A percentile compares a stretch with the other conserved stretches of the same genome.
Conservation (phyloP, 164 flowering plant species). For the Annona cherimola region DNA sequence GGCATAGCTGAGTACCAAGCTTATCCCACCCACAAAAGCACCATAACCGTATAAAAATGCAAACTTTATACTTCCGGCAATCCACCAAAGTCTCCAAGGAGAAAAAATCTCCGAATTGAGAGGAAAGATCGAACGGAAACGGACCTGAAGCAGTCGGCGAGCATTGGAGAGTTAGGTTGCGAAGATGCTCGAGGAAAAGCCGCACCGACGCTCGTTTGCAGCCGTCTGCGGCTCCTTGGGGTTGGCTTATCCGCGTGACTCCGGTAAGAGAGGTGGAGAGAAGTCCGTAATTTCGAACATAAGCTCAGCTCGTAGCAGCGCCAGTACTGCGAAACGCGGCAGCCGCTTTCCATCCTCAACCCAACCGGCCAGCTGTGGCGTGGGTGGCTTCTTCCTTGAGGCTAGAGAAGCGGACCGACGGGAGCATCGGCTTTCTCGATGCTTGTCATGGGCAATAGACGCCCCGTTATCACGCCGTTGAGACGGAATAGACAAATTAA, state of each 20-base stretch:
- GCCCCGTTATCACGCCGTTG: no score
- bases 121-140: not conserved
- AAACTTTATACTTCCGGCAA: no score
- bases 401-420: no score
- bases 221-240: not conserved
- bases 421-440: no score
- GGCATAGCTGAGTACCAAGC: not conserved
- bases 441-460: no score
- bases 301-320: conserved; percentile 4
- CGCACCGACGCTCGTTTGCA: not conserved
- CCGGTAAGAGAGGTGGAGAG: not conserved
- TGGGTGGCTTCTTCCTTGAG: not conserved
- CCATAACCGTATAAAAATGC: not conserved
- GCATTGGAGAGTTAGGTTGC: not conserved
- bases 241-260: not conserved
- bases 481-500: no score
- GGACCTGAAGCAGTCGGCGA: conserved; percentile 5
- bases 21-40: not conserved
- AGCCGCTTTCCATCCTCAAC: conserved; percentile 10
- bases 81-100: no score
- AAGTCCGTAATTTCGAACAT: not conserved
- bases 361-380: not conserved
- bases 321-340: conserved; percentile 2
- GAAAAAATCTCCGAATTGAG: not conserved
- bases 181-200: not conserved